Conservation (phyloP, 2,329 filamentous ascomycete species). For the Akanthomyces muscarius region DNA sequence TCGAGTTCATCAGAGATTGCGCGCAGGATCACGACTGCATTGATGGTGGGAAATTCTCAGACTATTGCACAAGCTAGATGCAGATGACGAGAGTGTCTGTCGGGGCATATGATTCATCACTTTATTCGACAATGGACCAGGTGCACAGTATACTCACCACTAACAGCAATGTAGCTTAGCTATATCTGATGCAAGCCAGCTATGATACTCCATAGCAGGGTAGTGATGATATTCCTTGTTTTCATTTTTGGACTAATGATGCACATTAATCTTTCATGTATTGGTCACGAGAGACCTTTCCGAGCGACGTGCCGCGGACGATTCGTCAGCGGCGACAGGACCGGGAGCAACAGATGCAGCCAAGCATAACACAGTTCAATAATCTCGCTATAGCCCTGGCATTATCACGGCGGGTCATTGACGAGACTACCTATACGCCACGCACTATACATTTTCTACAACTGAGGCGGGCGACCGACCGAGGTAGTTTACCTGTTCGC, state of each 20-base stretch:
- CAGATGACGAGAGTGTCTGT: too few relatives aligned
- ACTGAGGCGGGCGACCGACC: neutral
- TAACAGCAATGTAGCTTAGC: too few relatives aligned
- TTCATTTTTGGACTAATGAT: too few relatives aligned
- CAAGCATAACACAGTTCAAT: neutral
- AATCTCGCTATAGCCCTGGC: neutral
- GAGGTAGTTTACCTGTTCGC: neutral
- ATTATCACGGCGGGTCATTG: neutral
- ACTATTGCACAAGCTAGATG: neutral
- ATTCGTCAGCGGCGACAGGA: neutral
- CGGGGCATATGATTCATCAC: neutral
- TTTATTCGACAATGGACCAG: too few relatives aligned
- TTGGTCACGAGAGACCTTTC: too few relatives aligned
- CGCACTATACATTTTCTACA: neutral
- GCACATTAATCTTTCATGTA: too few relatives aligned
- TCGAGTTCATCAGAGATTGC: neutral
- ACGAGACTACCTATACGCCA: neutral
- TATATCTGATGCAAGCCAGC: too few relatives aligned
- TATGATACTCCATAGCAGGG: too few relatives aligned
- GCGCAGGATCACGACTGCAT: neutral
- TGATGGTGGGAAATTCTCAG: neutral
- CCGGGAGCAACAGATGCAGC: neutral
- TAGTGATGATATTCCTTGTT: too few relatives aligned
- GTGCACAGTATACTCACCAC: too few relatives aligned
- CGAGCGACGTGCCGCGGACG: neutral